Evolutionary conservation across 768 basidiomycete species (phyloP).

Genomic region (Zangia roseola): DNA sequence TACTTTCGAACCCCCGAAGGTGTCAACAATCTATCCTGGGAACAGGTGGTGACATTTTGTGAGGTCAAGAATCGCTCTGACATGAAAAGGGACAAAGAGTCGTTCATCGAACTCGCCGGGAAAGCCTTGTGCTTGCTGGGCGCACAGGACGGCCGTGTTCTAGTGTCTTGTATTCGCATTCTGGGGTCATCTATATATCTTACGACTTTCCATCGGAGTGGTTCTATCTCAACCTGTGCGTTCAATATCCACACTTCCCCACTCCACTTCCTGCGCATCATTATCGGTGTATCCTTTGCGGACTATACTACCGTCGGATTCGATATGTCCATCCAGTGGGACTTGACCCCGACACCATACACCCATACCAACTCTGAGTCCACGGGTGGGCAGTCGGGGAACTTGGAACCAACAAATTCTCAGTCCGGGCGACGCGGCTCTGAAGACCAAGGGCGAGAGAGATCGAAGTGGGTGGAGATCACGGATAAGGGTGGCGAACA

Average conservation of each 20-base stretch:
- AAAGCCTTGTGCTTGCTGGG: background rate
- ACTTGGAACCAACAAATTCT: no score
- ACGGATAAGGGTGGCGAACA: background rate
- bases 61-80: conserved; percentile 1
- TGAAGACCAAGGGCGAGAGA: no score
- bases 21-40: background rate
- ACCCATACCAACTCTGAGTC: no score
- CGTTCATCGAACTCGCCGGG: background rate
- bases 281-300: background rate
- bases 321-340: background rate
- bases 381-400: no score
- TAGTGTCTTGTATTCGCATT: background rate
- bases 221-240: background rate
- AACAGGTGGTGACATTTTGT: background rate
- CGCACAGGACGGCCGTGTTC: background rate
- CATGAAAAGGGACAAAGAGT: background rate
- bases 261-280: background rate
- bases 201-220: background rate
- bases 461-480: background rate
- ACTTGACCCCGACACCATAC: no score
- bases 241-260: background rate
- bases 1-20: background rate
- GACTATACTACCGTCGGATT: background rate
- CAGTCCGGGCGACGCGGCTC: no score
- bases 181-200: background rate